Base-by-base conservation (phyloP, 768 basidiomycete genomes). In the Exidia glandulosa region DNA sequence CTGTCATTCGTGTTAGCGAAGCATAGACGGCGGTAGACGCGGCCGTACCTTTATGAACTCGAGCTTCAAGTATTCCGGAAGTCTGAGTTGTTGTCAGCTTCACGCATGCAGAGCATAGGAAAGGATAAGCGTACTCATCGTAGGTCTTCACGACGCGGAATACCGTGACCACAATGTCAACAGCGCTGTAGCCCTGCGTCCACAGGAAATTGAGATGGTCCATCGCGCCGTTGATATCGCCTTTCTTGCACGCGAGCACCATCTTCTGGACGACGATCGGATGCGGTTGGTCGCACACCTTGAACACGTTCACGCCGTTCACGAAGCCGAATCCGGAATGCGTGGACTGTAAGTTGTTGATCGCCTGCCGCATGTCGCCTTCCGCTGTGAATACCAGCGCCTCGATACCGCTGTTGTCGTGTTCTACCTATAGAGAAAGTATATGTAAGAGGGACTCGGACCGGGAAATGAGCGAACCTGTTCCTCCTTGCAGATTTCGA, bases 221-320 rank as follows among this genome's bases (percentile, higher is more conserved):
- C 79, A 97, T 83, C 0, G 94, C 92, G 3, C 70, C 71, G 63
- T 94, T 86, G 32, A 99, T 78, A 64, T 97, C 83, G n/a, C 86
- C 84, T 71, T 92, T 90, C 59, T 86, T 73, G 69, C 96, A 99
- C 14, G 84, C 79, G 25, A 85, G 81, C 60, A 99, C 84, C 63
- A 90, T 87, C 25, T 79, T 78, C 70, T 94, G 90, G 4, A 98
- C 84, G 60, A 86, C 77, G 63, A 97, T 83, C 10, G 96, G 96
- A 71, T 98, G 96, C 1, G 96, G 96, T 68, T 98, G 95, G 70
- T 99, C 96, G 77, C 96, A 99, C 60, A 99, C 96, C 82, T 98
- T 98, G 83, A 97, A 99, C 29, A 99, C 96, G 66, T 95, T 96
- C 64, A 94, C 93, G 12, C 87, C 87, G 10, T 92, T 95, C 54